Percentiles rank a stretch among this genome's conserved stretches.
Conservation (phyloP, 345 rosid species). For the Sisymbrium irio region DNA sequence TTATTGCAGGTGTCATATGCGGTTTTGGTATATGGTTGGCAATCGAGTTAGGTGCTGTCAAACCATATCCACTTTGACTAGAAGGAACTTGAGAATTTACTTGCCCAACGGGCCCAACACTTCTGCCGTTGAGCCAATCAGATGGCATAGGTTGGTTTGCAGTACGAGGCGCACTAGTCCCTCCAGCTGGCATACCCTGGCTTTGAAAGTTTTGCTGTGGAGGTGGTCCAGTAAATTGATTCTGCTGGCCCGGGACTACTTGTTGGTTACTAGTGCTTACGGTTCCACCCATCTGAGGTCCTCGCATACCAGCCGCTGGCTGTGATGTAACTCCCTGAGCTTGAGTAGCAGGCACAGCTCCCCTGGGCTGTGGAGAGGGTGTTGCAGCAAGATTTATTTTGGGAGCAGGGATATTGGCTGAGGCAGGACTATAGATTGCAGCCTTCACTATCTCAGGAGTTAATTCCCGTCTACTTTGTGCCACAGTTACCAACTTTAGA, state of each 20-base stretch:
- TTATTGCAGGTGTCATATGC: slow-evolving; percentile 42
- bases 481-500: slow-evolving; percentile 89
- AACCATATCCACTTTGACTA: slow-evolving; percentile 55
- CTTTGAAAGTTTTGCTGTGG: slow-evolving; percentile 43
- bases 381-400: slow-evolving; percentile 81
- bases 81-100: slow-evolving; percentile 41
- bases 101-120: slow-evolving; percentile 39
- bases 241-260: slow-evolving; percentile 51
- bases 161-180: slow-evolving; percentile 44
- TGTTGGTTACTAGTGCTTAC: slow-evolving; percentile 58
- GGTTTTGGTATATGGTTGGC: slow-evolving; percentile 55
- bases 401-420: slow-evolving; percentile 94
- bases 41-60: slow-evolving; percentile 39
- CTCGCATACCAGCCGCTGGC: slow-evolving; percentile 48
- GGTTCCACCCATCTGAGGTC: slow-evolving; percentile 52
- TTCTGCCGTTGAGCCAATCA: slow-evolving; percentile 54
- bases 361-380: slow-evolving; percentile 59
- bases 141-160: slow-evolving; percentile 49
- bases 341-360: slow-evolving; percentile 47
- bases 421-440: slow-evolving; percentile 79
- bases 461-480: slow-evolving; percentile 85
- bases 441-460: slow-evolving; percentile 90
- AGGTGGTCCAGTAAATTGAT: slow-evolving; percentile 44
- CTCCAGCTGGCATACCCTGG: slow-evolving; percentile 51
- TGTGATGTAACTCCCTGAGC: slow-evolving; percentile 39